Percentiles rank a stretch among this genome's conserved stretches.
Conservation (phyloP, 148 eudicot genomes). For the Camellia lanceoleosa region DNA sequence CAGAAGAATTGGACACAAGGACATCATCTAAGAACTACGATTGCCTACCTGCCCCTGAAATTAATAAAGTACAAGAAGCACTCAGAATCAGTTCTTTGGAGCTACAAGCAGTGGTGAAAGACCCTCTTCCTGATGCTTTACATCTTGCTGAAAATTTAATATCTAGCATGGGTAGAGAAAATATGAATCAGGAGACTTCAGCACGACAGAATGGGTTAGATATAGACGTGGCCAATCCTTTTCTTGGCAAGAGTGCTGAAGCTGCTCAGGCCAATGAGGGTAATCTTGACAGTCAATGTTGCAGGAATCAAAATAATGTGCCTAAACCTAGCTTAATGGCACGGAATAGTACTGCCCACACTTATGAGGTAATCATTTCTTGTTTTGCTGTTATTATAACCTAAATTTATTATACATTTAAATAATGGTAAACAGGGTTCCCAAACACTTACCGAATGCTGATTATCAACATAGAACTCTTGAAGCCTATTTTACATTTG, state of each 20-base stretch:
- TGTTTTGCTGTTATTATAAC: conserved; percentile 8
- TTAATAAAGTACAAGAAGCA: conserved; percentile 34
- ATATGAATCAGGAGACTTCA: conserved; percentile 17
- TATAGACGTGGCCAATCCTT: conserved; percentile 11
- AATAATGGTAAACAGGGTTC: not conserved
- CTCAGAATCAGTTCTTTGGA: conserved; percentile 42
- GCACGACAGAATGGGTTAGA: conserved; percentile 6
- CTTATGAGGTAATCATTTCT: conserved; percentile 33
- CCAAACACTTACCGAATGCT: too few relatives aligned
- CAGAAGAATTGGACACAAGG: conserved; percentile 23
- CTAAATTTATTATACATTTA: not conserved
- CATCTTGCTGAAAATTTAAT: conserved; percentile 28
- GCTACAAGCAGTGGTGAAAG: conserved; percentile 49
- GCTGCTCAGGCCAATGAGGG: conserved; percentile 17
- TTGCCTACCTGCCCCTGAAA: conserved; percentile 26
- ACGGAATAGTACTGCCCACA: conserved; percentile 44
- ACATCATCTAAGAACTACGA: conserved; percentile 13
- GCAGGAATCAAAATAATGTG: conserved; percentile 12
- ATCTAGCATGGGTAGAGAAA: conserved; percentile 14
- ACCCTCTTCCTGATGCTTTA: conserved; percentile 54
- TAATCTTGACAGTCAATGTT: not conserved
- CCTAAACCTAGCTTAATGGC: conserved; percentile 53
- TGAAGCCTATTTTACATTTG: too few relatives aligned
- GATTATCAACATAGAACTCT: too few relatives aligned
- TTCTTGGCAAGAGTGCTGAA: conserved; percentile 16